Evolutionary conservation across 768 basidiomycete species (phyloP), one percentile per base, ranked within the genome.

Genomic region (Collybia mongolica): DNA sequence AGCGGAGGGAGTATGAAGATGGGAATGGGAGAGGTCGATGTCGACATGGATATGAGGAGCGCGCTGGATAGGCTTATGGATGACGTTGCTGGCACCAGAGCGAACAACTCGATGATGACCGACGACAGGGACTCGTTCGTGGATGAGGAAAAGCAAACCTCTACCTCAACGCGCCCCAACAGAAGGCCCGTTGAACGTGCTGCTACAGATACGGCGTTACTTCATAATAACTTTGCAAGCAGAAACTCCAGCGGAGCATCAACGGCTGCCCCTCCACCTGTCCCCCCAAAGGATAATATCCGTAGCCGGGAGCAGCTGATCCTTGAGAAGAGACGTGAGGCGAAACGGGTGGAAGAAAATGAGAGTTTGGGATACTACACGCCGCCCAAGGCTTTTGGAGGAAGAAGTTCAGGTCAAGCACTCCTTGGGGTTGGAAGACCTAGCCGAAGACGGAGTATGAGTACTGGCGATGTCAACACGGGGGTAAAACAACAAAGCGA

Each of bases 41-140:
- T 84, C 22, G 77, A 80, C 54, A 78, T 80, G 72, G 86, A 87
- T 41, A 86, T 87, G 79, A 80, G 81, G 52, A 85, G 83, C 53
- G 87, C 86, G 5, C 72, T 89, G 24, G 86, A 89, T 60, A 70
- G 84, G 39, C 71, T 89, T 24, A 85, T 89, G 81, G 83, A 86
- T 54, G 82, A 86, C 48, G 84, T 86, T 17, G 79, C 76, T 39
- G 74, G 75, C 28, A 54, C 69, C 38, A 52, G 62, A 44, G 68
- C 68, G 14, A 72, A 75, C 22, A 73, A 75, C 40, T 77, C 75
- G 14, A 67, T 74, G 54, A 64, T 68, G 52, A 70, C 71, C 20
- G 72, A 72, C 28, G 74, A 73, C 26, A 70, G 62, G n/a, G 73
- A 75, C 53, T 72, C 72, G 49, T 67, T 63, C 41, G 70, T 70